Base-by-base conservation (phyloP, 2,329 filamentous ascomycete species). In the Penicillium brasilianum region DNA sequence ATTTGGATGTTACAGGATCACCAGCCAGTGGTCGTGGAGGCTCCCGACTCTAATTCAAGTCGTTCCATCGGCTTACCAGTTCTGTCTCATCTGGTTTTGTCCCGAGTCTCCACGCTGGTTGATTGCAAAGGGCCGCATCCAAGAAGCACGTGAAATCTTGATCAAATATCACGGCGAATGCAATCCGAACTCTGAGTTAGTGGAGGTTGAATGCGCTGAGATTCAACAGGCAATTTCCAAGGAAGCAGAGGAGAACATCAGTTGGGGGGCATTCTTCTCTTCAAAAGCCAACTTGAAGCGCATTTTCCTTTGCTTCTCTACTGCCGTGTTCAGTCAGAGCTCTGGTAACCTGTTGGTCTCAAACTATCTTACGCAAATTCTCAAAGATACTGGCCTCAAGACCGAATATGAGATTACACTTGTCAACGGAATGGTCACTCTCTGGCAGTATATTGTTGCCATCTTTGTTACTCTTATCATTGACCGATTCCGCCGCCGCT, bases 81-180 rank as follows among this genome's bases (percentile, higher is more conserved):
- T 77, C 70, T 79, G 84, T 63, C 76, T 85, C 18, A 57, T 73
- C 10, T 79, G 82, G 56, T 82, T 85, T 54, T 79, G 86, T 5
- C 86, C 87, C 0, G 87, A 89, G 63, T 86, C 82, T 0, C 87
- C 87, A 1, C 80, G 87, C 39, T 88, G 82, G 81, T 72, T 87
- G 30, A 78, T 87, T 46, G 80, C 81, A 37, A 79, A 84, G 62
- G 84, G 84, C 34, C 77, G 79, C 22, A 61, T 72, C 1, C 80
- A 84, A 5, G 77, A 86, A 66, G 85, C 85, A 0, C 80, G 76
- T 16, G 74, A 75, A 0, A 82, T 86, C 28, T 69, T 88, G 0
- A 76, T 81, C 66, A 83, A 83, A 58, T 84, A 83, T 43, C 83
- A 86, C 56, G 82, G 80, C 25, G 82, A 84, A 60, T 76, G 78